Evolutionary conservation across 2,329 filamentous ascomycete genomes (phyloP).

Genomic region (Botrytis elliptica): DNA sequence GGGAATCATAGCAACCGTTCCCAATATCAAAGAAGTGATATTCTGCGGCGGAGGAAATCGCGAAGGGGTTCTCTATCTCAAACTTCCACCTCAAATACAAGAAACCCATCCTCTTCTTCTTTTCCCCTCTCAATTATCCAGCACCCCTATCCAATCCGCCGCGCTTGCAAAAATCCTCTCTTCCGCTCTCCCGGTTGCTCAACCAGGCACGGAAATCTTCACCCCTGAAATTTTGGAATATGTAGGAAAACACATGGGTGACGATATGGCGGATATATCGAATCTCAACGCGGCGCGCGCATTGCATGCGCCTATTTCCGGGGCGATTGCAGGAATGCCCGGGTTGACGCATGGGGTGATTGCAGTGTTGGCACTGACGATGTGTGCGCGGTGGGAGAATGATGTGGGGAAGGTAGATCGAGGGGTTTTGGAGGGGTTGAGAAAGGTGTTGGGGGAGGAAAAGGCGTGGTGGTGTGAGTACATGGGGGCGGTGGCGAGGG

Average conservation of each 20-base stretch:
- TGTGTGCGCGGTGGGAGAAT: constrained; percentile 73
- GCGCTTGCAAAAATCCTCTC: constrained; percentile 22
- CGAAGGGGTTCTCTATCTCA: constrained; percentile 77
- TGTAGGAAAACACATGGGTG: constrained; percentile 54
- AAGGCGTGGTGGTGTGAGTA: constrained; percentile 38
- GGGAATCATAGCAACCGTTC: constrained; percentile 67
- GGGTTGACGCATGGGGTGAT: constrained; percentile 72
- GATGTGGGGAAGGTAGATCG: constrained; percentile 52
- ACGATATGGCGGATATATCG: constrained; percentile 48
- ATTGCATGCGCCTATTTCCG: constrained; percentile 69
- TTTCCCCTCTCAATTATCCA: constrained; percentile 32
- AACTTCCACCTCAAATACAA: constrained; percentile 57
- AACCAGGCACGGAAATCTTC: constrained; percentile 42
- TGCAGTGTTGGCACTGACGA: constrained; percentile 67
- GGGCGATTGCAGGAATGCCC: constrained; percentile 62
- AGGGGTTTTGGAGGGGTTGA: constrained; percentile 29
- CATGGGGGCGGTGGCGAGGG: constrained; percentile 28
- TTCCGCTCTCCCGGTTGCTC: constrained; percentile 25
- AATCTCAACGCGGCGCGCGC: constrained; percentile 63
- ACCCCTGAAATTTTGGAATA: constrained; percentile 45
- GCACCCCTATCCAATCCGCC: constrained; percentile 41
- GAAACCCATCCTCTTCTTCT: constrained; percentile 62
- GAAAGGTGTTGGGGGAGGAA: constrained; percentile 32
- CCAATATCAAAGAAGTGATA: constrained; percentile 68
- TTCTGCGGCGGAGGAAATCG: constrained; percentile 88